These are phyloP conservation scores for Knufia fluminis DNA, from an alignment of 2,329 filamentous ascomycete species.

Conservation along the genomic window DNA sequence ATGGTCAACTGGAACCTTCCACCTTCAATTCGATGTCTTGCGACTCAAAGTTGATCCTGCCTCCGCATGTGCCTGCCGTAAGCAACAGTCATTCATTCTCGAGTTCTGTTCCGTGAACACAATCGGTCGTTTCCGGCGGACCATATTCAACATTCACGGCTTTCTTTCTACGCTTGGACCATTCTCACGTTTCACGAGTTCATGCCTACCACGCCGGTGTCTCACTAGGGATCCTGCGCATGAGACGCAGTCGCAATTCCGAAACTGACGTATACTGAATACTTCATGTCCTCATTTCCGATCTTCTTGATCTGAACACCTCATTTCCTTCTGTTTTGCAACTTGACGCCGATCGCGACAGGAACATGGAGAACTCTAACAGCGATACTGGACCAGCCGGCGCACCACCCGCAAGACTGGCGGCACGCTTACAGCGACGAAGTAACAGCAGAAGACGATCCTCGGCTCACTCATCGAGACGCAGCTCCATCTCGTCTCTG, in stretches of 20 bases:
- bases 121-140: background rate
- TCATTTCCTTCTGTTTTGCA: background rate
- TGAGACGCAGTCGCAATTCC: background rate
- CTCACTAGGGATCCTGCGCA: background rate
- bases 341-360: background rate
- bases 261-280: background rate
- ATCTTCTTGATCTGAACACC: background rate
- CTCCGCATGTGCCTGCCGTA: background rate
- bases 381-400: slow-evolving; percentile 30
- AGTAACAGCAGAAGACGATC: slow-evolving; percentile 48
- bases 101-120: background rate
- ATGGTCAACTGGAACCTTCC: slow-evolving; percentile 1
- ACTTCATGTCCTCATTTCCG: background rate
- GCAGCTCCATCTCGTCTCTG: slow-evolving; percentile 55
- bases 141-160: background rate
- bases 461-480: slow-evolving; percentile 53
- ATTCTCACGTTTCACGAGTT: background rate
- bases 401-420: slow-evolving; percentile 51
- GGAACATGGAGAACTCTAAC: slow-evolving; percentile 32
- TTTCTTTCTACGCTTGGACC: background rate
- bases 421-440: slow-evolving; percentile 52
- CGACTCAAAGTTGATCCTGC: background rate
- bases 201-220: background rate
- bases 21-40: background rate
- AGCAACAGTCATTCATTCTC: background rate